A percentile compares a stretch with the other conserved stretches of the same genome.
phyloP scores from a whole-genome alignment of 2,329 filamentous ascomycete genomes.

The Cytospora piceicola region DNA sequence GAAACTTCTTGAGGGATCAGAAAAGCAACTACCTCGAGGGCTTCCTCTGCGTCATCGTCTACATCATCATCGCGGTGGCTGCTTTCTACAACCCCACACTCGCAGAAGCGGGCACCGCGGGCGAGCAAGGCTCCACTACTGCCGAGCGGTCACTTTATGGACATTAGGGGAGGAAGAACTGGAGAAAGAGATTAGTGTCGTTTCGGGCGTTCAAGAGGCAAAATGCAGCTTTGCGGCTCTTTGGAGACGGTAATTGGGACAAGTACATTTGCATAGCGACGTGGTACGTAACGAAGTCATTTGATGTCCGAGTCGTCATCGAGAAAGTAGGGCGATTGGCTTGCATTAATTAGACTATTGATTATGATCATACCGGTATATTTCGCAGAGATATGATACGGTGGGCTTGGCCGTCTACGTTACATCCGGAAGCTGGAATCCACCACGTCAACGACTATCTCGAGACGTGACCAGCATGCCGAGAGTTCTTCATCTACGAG shows the following conservation, averaged over 20 bases:
- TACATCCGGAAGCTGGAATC: no score
- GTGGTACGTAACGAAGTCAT: background rate
- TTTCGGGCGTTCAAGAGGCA: background rate
- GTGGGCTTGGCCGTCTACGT: no score
- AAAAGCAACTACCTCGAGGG: conserved; percentile 93
- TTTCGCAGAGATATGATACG: no score
- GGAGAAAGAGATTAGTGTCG: background rate
- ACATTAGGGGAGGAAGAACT: background rate
- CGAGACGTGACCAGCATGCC: conserved; percentile 8
- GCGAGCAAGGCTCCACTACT: background rate
- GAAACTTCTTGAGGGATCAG: conserved; percentile 83
- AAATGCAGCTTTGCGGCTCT: background rate
- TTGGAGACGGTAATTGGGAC: background rate
- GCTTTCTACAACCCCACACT: conserved; percentile 61
- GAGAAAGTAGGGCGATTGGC: background rate
- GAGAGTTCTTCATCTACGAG: conserved; percentile 12
- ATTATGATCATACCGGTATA: background rate
- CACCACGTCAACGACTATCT: background rate
- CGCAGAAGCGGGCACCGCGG: conserved; percentile 10
- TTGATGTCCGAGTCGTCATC: background rate
- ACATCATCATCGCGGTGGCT: conserved; percentile 62
- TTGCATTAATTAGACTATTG: background rate
- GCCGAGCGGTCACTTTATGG: conserved; percentile 5
- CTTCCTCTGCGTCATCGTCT: conserved; percentile 72
- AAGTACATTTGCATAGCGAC: background rate